Evolutionary conservation across 768 basidiomycete species (phyloP), one percentile per base, ranked within the genome.

Genomic region (Mycena pura): DNA sequence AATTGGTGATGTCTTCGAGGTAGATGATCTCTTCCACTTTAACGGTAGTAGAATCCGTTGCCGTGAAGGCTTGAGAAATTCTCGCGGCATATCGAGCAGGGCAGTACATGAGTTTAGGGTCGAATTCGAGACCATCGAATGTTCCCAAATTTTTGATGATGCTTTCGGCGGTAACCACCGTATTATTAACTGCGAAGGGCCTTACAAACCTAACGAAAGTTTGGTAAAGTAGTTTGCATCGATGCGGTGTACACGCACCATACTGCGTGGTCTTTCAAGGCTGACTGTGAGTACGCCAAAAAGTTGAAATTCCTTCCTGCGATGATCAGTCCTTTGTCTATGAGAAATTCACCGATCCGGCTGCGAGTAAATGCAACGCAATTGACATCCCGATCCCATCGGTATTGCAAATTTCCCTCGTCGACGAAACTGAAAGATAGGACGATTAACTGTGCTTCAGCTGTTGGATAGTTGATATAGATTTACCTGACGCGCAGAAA

Each of bases 1-100:
- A 21, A 1, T 73, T 66, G n/a, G 65, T 60, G 49, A 81, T 80
- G 56, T 86, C 83, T 0, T 60, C 47, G 0, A 74, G 45, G 2
- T 62, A n/a, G 32, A 79, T 66, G 25, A 89, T 81, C 69, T 90
- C 86, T n/a, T 79, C 74, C 0, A 80, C 68, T 19, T 74, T 63
- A 14, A 84, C 72, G 29, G 84, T 69, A 3, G 86, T 84, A 0
- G 84, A 78, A 62, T 91, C 88, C 0, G 90, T 92, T 1, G 89
- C 83, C 1, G 90, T 91, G 71, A 92, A 92, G 0, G 88, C 88
- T 69, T 87, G 89, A 6, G 88, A 87, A 29, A 92, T 79, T 17
- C 91, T 78, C 4, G 91, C 91, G 0, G 83, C 90, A 70, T 87
- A 90, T 52, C 89, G 80, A 21, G 89, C 88, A 4, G 89, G 89